These are phyloP conservation scores for Venturia pyrina DNA, from an alignment of 2,329 filamentous ascomycete genomes.

Conservation along the genomic window DNA sequence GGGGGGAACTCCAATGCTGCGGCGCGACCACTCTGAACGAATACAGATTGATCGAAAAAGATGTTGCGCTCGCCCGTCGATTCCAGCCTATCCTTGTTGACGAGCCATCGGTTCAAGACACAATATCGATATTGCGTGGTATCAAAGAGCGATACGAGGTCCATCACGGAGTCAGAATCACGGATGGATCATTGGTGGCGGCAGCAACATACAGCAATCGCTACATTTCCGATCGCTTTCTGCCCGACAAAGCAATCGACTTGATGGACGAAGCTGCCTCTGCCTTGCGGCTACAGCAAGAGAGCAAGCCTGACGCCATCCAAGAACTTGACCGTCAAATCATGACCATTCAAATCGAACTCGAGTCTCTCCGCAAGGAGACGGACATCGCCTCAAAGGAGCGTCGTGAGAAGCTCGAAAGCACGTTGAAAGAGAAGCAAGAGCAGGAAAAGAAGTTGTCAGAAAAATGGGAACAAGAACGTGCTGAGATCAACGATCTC, in stretches of 20 bases:
- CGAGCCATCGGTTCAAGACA: slow-evolving; percentile 83
- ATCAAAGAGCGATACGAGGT: slow-evolving; percentile 98
- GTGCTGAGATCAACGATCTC: slow-evolving; percentile 72
- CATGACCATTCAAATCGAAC: slow-evolving; percentile 93
- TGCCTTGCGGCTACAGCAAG: slow-evolving; percentile 81
- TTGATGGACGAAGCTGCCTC: slow-evolving; percentile 92
- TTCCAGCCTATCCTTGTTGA: slow-evolving; percentile 94
- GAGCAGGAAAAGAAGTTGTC: slow-evolving; percentile 66
- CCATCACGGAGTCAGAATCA: slow-evolving; percentile 91
- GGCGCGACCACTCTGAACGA: slow-evolving; percentile 90
- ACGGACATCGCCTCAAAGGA: slow-evolving; percentile 84
- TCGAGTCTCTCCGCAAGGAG: slow-evolving; percentile 90
- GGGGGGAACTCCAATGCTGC: slow-evolving; percentile 89
- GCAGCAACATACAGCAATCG: slow-evolving; percentile 88
- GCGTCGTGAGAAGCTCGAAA: slow-evolving; percentile 74
- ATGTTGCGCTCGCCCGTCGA: slow-evolving; percentile 79
- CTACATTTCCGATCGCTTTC: slow-evolving; percentile 91
- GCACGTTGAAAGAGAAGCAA: slow-evolving; percentile 64
- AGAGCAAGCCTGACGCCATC: slow-evolving; percentile 93
- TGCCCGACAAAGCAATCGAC: slow-evolving; percentile 96
- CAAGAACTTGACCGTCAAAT: slow-evolving; percentile 88
- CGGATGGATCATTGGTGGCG: slow-evolving; percentile 81
- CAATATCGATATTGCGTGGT: slow-evolving; percentile 86
- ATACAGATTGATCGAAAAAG: slow-evolving; percentile 90
- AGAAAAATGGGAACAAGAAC: slow-evolving; percentile 83